Percentiles rank a stretch among this genome's conserved stretches.
Conservation (phyloP, 225 moss, liverwort and hornwort genomes). For the Bryoerythrophyllum caledonicum region DNA sequence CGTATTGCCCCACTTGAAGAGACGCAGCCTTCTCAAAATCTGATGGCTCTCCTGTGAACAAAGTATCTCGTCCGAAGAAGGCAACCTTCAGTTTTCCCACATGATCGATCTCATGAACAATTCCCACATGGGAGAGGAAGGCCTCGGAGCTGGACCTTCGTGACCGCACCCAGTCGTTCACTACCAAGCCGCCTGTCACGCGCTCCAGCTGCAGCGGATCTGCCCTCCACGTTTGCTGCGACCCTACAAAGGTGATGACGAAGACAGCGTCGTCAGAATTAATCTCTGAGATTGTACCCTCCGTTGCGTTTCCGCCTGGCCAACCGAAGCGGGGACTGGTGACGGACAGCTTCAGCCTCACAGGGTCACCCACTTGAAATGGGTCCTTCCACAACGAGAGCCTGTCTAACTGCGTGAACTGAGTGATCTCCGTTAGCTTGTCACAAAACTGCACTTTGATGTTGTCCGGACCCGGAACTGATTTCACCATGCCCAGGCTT, state of each 20-base stretch:
- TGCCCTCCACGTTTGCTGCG: conserved; percentile 85
- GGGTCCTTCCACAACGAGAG: conserved; percentile 73
- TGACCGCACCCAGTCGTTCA: conserved; percentile 84
- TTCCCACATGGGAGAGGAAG: conserved; percentile 70
- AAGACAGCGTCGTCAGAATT: conserved; percentile 69
- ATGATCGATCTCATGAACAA: conserved; percentile 76
- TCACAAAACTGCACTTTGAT: conserved; percentile 81
- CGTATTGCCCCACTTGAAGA: conserved; percentile 65
- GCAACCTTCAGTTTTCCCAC: conserved; percentile 76
- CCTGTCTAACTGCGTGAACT: conserved; percentile 62
- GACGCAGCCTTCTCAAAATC: conserved; percentile 73
- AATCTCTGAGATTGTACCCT: conserved; percentile 71
- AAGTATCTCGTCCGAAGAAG: conserved; percentile 79
- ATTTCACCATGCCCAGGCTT: conserved; percentile 74
- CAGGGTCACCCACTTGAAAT: conserved; percentile 72
- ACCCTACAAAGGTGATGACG: conserved; percentile 63
- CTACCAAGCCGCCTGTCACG: conserved; percentile 75
- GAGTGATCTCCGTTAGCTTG: conserved; percentile 77
- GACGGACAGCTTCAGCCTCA: conserved; percentile 69
- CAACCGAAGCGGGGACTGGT: conserved; percentile 80
- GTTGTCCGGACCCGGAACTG: conserved; percentile 71
- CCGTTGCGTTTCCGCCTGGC: conserved; percentile 65
- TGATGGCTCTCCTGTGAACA: conserved; percentile 67
- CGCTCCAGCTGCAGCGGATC: conserved; percentile 89
- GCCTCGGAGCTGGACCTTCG: conserved; percentile 53